Evolutionary conservation across 768 basidiomycete genomes (phyloP).

Genomic region (Polyporus arcularius): DNA sequence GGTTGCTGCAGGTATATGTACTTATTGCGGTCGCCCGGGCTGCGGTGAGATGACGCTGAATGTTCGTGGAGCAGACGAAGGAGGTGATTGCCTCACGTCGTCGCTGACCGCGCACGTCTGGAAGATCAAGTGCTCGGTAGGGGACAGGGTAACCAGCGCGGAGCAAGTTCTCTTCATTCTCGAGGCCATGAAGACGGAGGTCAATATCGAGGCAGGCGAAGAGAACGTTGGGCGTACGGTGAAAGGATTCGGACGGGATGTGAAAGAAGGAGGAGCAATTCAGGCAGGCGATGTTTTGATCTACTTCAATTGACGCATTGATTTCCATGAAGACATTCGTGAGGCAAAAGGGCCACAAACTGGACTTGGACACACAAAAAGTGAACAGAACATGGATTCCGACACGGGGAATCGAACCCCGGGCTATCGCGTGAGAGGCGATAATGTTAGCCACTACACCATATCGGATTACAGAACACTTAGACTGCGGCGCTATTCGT

Average conservation of each 20-base stretch:
- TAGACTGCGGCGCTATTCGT: no score
- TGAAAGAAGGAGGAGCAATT: constrained; percentile 47
- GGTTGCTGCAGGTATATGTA: background rate
- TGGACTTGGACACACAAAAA: background rate
- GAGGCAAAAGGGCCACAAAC: background rate
- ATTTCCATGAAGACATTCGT: background rate
- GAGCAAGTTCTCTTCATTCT: constrained; percentile 50
- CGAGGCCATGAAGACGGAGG: constrained; percentile 70
- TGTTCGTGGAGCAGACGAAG: background rate
- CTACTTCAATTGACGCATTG: constrained; percentile 27
- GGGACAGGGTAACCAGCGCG: constrained; percentile 42
- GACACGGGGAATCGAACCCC: constrained; percentile 25
- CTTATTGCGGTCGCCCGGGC: background rate
- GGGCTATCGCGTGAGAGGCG: constrained; percentile 25
- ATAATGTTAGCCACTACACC: constrained; percentile 24
- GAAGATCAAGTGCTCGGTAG: constrained; percentile 49
- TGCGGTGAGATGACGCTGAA: background rate
- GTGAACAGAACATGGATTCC: background rate
- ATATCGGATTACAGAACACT: constrained; percentile 7
- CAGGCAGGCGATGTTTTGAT: constrained; percentile 49
- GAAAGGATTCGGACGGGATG: constrained; percentile 38
- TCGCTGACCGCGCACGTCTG: constrained; percentile 48
- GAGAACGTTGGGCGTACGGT: constrained; percentile 48
- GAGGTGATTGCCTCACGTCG: constrained; percentile 18
- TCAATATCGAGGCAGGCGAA: constrained; percentile 48